A percentile compares a stretch with the other conserved stretches of the same genome.
Conservation (phyloP, 139 green algal species). For the Coccomyxa sp. region DNA sequence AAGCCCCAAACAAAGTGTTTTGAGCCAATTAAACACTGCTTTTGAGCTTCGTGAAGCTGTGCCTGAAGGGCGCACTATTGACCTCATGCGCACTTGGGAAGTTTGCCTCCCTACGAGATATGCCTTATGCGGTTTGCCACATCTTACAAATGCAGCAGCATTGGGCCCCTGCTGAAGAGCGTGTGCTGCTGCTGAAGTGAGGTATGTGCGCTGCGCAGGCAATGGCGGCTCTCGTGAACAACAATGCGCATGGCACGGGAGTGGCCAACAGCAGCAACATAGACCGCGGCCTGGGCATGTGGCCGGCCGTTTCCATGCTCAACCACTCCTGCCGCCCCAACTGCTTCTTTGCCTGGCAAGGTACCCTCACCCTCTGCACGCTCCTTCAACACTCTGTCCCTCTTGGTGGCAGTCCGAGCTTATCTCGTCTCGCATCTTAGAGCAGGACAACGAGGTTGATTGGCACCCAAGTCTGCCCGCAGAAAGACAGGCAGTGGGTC, state of each 20-base stretch:
- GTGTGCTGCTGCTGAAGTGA: too few relatives aligned
- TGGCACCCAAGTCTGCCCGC: neutral
- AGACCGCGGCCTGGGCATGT: constrained; percentile 28
- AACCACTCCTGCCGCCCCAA: constrained; percentile 41
- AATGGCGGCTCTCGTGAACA: constrained; percentile 10
- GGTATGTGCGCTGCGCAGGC: too few relatives aligned
- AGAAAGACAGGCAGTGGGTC: neutral
- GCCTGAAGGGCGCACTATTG: too few relatives aligned
- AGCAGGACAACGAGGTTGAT: neutral
- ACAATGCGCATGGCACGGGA: constrained; percentile 20
- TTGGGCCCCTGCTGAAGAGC: too few relatives aligned
- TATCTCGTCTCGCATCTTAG: neutral
- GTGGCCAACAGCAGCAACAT: neutral
- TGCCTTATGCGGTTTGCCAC: too few relatives aligned
- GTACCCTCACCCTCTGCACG: neutral
- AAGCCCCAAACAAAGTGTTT: too few relatives aligned
- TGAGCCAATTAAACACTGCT: too few relatives aligned
- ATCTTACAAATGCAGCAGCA: too few relatives aligned
- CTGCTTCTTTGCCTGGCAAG: neutral
- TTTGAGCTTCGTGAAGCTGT: too few relatives aligned
- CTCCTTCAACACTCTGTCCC: neutral
- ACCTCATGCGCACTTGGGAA: too few relatives aligned
- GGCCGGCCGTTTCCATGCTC: constrained; percentile 26
- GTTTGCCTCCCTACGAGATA: too few relatives aligned
- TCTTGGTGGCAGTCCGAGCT: neutral